phyloP scores from a whole-genome alignment of 805 yeast genomes.

The Candida ascalaphidarum region DNA sequence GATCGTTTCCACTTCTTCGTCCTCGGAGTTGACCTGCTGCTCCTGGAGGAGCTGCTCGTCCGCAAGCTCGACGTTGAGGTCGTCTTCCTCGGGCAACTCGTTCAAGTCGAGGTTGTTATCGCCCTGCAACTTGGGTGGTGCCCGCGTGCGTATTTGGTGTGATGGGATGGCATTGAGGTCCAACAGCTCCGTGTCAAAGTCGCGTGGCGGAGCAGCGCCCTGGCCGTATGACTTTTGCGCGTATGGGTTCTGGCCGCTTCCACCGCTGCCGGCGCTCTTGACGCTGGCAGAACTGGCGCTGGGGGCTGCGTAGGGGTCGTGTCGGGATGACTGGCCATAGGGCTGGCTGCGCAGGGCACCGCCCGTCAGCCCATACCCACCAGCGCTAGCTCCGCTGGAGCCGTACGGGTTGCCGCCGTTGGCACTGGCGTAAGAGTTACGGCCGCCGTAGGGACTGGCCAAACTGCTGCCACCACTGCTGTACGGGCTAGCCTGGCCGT shows the following conservation, averaged over 20 bases:
- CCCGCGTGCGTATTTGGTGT: too few relatives aligned
- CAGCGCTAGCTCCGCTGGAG: too few relatives aligned
- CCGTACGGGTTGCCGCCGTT: constrained; percentile 4
- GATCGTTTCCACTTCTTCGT: constrained; percentile 82
- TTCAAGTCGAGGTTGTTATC: too few relatives aligned
- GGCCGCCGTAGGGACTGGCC: constrained; percentile 4
- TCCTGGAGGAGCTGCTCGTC: constrained; percentile 26
- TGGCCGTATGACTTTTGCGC: constrained; percentile 9
- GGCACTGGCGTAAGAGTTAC: not conserved
- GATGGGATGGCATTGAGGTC: constrained; percentile 19
- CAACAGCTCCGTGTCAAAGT: constrained; percentile 14
- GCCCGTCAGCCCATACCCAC: too few relatives aligned
- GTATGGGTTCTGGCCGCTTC: constrained; percentile 7
- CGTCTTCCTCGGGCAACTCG: constrained; percentile 20
- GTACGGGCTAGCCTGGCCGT: constrained; percentile 1
- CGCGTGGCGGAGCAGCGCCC: too few relatives aligned
- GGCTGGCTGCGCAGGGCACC: too few relatives aligned
- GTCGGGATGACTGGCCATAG: too few relatives aligned
- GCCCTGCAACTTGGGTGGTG: too few relatives aligned
- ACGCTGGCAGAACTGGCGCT: too few relatives aligned
- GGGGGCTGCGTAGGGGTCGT: too few relatives aligned
- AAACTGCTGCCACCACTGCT: constrained; percentile 1
- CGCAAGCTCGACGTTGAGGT: constrained; percentile 29
- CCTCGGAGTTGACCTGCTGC: constrained; percentile 48
- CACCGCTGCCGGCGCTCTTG: too few relatives aligned